phyloP scores from a whole-genome alignment of 805 yeast genomes.

The Candida tibetensis region DNA sequence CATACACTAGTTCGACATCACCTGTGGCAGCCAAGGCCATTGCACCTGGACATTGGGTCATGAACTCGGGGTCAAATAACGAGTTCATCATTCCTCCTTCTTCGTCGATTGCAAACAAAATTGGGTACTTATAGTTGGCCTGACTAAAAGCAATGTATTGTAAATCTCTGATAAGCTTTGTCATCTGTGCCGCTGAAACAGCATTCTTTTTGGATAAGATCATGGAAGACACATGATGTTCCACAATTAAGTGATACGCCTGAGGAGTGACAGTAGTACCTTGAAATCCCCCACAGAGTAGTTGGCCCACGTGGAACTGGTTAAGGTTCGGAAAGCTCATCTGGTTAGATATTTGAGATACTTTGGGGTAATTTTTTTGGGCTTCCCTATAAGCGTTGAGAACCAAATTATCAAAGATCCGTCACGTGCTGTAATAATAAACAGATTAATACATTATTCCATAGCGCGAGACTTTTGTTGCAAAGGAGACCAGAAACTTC shows the following conservation, averaged over 20 bases:
- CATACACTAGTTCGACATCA: constrained; percentile 45
- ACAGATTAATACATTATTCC: too few species aligned
- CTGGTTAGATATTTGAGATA: constrained; percentile 1
- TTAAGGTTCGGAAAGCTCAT: constrained; percentile 10
- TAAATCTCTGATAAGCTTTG: constrained; percentile 48
- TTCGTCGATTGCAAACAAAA: constrained; percentile 57
- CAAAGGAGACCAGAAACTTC: too few species aligned
- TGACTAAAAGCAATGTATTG: constrained; percentile 51
- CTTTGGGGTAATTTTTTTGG: too few species aligned
- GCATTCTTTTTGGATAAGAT: constrained; percentile 53
- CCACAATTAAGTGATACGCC: constrained; percentile 48
- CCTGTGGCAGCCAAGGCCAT: constrained; percentile 62
- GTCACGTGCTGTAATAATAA: too few species aligned
- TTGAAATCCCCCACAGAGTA: constrained; percentile 58
- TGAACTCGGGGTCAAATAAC: constrained; percentile 47
- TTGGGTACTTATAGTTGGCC: constrained; percentile 50
- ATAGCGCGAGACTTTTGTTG: too few species aligned
- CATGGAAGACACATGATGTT: constrained; percentile 51
- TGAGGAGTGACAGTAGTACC: constrained; percentile 54
- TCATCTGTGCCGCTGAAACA: constrained; percentile 46
- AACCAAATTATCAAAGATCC: too few species aligned
- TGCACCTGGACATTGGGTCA: constrained; percentile 62
- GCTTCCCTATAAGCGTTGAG: too few species aligned
- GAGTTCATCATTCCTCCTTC: constrained; percentile 65
- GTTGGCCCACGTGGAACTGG: constrained; percentile 40